Evolutionary conservation across 768 basidiomycete species (phyloP).

Genomic region (Cystofilobasidium bisporidii): DNA sequence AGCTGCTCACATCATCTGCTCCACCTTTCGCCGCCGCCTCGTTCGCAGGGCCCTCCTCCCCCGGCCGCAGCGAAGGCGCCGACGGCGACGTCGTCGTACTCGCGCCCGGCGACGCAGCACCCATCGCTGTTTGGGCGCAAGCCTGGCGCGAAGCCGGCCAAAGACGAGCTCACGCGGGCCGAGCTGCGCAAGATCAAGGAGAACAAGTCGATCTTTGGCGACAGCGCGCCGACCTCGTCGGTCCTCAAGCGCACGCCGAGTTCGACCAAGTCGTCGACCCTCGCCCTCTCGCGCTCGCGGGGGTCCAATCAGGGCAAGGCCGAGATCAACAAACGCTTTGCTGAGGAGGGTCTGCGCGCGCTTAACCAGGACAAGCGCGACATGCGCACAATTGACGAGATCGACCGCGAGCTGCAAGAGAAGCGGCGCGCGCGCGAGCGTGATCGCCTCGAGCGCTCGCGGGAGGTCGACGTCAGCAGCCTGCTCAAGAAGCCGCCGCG

Average conservation of each 20-base stretch:
- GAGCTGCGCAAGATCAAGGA: slow-evolving; percentile 15
- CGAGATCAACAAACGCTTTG: background rate
- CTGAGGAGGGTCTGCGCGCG: slow-evolving; percentile 5
- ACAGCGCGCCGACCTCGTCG: slow-evolving; percentile 4
- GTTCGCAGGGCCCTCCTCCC: background rate
- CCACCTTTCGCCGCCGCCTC: background rate
- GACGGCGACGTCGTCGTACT: background rate
- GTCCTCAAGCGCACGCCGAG: background rate
- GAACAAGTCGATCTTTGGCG: slow-evolving; percentile 9
- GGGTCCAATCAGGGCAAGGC: slow-evolving; percentile 8
- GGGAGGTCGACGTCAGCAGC: background rate
- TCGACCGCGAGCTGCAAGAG: slow-evolving; percentile 31
- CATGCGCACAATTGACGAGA: slow-evolving; percentile 33
- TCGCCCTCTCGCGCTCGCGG: background rate
- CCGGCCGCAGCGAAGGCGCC: background rate
- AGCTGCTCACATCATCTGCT: too few species aligned
- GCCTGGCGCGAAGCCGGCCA: background rate
- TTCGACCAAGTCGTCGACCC: background rate
- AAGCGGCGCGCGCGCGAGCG: slow-evolving; percentile 15
- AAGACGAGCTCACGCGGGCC: slow-evolving; percentile 15
- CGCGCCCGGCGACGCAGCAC: background rate
- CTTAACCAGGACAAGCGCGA: slow-evolving; percentile 32
- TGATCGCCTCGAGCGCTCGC: background rate
- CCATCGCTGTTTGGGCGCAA: background rate
- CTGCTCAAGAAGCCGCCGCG: slow-evolving; percentile 1